Evolutionary conservation across 352 stramenopile species (phyloP).

Genomic region (Pythium phragmiticola): DNA sequence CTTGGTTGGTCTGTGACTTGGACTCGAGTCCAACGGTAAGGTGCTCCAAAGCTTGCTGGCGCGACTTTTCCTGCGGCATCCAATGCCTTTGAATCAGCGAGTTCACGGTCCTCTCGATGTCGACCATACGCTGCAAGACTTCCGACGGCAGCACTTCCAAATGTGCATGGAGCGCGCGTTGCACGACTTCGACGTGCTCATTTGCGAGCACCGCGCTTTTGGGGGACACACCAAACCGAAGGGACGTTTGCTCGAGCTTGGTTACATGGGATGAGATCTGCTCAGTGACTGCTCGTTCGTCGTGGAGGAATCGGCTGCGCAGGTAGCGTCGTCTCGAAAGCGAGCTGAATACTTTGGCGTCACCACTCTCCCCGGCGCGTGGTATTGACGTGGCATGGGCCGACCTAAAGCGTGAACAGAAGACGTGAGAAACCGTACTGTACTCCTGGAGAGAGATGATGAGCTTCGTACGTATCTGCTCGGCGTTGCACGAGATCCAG

Average conservation of each 20-base stretch:
- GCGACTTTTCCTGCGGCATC: constrained; percentile 51
- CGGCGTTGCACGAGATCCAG: constrained; percentile 6
- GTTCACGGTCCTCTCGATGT: constrained; percentile 48
- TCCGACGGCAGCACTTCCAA: constrained; percentile 53
- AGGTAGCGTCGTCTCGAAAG: constrained; percentile 46
- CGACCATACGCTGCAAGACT: constrained; percentile 58
- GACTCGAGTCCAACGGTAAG: constrained; percentile 34
- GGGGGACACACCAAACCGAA: constrained; percentile 46
- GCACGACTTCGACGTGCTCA: constrained; percentile 47
- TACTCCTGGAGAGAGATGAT: background rate
- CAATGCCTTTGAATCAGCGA: constrained; percentile 52
- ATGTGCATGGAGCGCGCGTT: constrained; percentile 56
- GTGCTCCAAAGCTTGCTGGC: constrained; percentile 41
- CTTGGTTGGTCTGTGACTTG: constrained; percentile 45
- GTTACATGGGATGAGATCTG: constrained; percentile 36
- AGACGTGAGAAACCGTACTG: background rate
- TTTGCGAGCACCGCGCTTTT: constrained; percentile 42
- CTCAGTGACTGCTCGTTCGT: constrained; percentile 41
- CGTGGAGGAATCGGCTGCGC: constrained; percentile 47
- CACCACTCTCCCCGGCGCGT: background rate
- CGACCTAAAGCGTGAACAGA: constrained; percentile 5
- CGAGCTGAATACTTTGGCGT: constrained; percentile 32
- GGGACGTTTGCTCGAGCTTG: constrained; percentile 41
- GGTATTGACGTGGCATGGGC: background rate
- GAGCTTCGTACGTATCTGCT: constrained; percentile 1